phyloP scores from a whole-genome alignment of 768 basidiomycete genomes.

The Pulveroboletus sp. region DNA sequence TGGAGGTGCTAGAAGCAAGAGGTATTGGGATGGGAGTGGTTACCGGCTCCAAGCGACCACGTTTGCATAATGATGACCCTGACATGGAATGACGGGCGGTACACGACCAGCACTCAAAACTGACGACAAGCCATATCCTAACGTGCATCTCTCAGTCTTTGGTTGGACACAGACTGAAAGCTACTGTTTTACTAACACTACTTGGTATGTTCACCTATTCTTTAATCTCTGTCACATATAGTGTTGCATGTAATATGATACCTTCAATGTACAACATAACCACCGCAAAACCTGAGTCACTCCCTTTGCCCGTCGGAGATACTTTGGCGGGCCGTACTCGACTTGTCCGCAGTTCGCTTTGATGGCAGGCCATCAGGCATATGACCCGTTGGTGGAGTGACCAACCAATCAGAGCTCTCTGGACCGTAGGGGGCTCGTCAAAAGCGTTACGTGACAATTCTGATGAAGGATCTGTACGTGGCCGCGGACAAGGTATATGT shows the following conservation, averaged over 20 bases:
- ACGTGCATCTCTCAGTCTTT: conserved; percentile 23
- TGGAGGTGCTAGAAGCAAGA: conserved; percentile 77
- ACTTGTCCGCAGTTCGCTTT: too few relatives aligned
- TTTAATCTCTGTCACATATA: conserved; percentile 32
- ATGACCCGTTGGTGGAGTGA: too few relatives aligned
- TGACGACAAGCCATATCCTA: conserved; percentile 26
- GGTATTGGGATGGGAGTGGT: conserved; percentile 57
- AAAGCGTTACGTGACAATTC: background rate
- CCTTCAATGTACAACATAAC: conserved; percentile 25
- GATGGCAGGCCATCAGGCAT: too few relatives aligned
- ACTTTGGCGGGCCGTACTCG: background rate
- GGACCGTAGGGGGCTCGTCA: too few relatives aligned
- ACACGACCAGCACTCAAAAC: conserved; percentile 13
- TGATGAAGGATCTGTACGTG: conserved; percentile 4
- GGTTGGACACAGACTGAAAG: conserved; percentile 25
- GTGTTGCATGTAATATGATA: conserved; percentile 38
- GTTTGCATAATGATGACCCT: conserved; percentile 50
- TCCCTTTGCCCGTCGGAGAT: conserved; percentile 12
- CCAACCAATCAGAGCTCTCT: too few relatives aligned
- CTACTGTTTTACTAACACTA: conserved; percentile 31
- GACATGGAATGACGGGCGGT: conserved; percentile 30
- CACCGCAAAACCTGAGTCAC: conserved; percentile 5
- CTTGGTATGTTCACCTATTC: conserved; percentile 29
- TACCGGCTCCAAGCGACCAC: conserved; percentile 37
- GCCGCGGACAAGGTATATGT: conserved; percentile 22